These are phyloP conservation scores for Effrenium voratum DNA, from an alignment of 73 alveolate genomes.

Conservation along the genomic window DNA sequence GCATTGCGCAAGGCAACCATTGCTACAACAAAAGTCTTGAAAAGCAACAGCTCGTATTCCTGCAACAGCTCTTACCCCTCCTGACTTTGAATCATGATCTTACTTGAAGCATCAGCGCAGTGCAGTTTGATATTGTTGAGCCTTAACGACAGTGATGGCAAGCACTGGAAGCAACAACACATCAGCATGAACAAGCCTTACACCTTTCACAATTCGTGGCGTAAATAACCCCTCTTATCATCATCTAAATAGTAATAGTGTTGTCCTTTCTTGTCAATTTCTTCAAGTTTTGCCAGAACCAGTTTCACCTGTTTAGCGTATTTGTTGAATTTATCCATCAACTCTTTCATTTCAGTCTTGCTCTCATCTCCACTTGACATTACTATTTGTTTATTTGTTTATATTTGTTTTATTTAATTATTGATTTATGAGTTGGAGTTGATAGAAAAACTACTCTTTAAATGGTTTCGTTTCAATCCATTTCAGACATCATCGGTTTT, in stretches of 20 bases:
- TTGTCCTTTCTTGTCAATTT: constrained; percentile 1
- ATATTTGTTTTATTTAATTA: neutral
- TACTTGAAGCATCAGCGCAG: neutral
- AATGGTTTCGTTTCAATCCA: neutral
- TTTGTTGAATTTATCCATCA: neutral
- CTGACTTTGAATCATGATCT: neutral
- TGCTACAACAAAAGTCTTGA: neutral
- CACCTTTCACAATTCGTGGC: too few species aligned
- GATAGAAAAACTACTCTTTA: neutral
- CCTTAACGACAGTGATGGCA: too few species aligned
- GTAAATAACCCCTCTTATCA: too few species aligned
- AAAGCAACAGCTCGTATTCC: neutral
- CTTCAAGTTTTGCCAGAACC: neutral
- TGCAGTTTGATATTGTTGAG: too few species aligned
- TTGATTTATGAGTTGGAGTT: neutral
- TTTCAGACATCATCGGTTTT: too few species aligned
- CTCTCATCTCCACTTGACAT: constrained; percentile 16
- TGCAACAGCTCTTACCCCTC: too few species aligned
- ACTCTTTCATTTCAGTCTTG: neutral
- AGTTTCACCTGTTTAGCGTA: neutral
- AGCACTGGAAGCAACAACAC: too few species aligned
- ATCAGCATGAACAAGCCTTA: too few species aligned
- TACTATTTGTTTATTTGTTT: neutral
- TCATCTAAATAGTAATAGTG: too few species aligned
- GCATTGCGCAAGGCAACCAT: neutral